phyloP scores from a whole-genome alignment of 768 basidiomycete species.

The Chalciporus chontae region DNA sequence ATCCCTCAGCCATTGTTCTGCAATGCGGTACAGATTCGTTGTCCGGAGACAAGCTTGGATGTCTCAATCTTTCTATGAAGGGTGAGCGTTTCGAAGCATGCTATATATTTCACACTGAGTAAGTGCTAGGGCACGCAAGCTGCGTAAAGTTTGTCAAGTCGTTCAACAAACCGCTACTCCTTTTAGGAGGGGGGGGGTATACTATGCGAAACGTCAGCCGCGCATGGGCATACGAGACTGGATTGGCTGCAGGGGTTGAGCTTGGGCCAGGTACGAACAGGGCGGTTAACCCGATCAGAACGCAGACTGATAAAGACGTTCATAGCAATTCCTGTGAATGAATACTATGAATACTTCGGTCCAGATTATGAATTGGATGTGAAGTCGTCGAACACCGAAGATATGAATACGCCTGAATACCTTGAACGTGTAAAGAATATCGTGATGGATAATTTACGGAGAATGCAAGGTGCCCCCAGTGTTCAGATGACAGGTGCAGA shows the following conservation, averaged over 20 bases:
- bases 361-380: constrained; percentile 97
- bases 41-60: constrained; percentile 93
- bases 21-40: constrained; percentile 98
- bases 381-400: constrained; percentile 90
- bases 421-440: constrained; percentile 90
- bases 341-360: constrained; percentile 99
- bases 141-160: constrained; percentile 97
- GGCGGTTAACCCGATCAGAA: neutral
- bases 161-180: constrained; percentile 88
- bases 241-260: constrained; percentile 95
- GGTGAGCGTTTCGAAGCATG: constrained; percentile 38
- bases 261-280: constrained; percentile 64
- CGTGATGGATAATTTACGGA: constrained; percentile 86
- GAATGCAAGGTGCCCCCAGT: constrained; percentile 84
- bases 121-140: constrained; percentile 78
- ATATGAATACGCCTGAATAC: constrained; percentile 90
- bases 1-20: constrained; percentile 91
- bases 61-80: constrained; percentile 94
- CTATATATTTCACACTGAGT: neutral
- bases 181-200: constrained; percentile 97
- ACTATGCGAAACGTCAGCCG: constrained; percentile 98
- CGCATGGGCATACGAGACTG: constrained; percentile 98
- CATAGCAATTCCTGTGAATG: constrained; percentile 95
- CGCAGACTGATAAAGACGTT: constrained; percentile 3
- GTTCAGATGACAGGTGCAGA: constrained; percentile 82